Evolutionary conservation across 805 yeast genomes (phyloP), one percentile per base, ranked within the genome.

Genomic region (Barnettozyma wickerhamii): DNA sequence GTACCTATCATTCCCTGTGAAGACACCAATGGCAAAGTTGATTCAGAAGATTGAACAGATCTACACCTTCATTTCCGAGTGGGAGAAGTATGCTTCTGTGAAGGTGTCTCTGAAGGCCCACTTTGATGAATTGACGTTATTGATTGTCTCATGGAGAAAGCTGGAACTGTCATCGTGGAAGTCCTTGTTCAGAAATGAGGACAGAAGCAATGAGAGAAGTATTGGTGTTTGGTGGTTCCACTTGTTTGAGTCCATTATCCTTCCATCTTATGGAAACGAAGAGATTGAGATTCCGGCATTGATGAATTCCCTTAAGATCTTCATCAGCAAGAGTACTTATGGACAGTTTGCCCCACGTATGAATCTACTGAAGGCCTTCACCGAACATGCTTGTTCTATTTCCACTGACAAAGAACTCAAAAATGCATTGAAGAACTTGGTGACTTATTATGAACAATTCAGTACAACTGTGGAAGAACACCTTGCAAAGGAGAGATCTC

Each of bases 191-290:
- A 68, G 62, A 7, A 72, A 76, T 43, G 96, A 88, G 56, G 83
- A 79, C 37, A 48, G 53, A 14, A 62, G 63, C 0, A 53, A 74
- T 15, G 69, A 72, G 42, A 67, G 66, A 34, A 68, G 62, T 6
- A 63, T 81, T 35, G 88, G 95, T 18, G 78, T 78, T 49, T 89
- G 95, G 93, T 91, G 96, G 95, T 93, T 81, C 65, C 79, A 89
- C 56, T 66, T 93, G 36, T 93, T 82, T 56, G 98, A 93, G 58
- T 77, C 81, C 9, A 72, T 89, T n/a, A 65, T 84, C 29, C 56
- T 81, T 13, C 61, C 78, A 7, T 59, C 66, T 13, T 66, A 62
- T 10, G 59, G 60, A 4, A 64, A 62, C 7, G 71, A 60, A 5
- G 70, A 64, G 17, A 49, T 56, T 27, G 64, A 64, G 33, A 47